Conservation (phyloP, 1,284 basidiomycete genomes). For the Peniophora sp. region DNA sequence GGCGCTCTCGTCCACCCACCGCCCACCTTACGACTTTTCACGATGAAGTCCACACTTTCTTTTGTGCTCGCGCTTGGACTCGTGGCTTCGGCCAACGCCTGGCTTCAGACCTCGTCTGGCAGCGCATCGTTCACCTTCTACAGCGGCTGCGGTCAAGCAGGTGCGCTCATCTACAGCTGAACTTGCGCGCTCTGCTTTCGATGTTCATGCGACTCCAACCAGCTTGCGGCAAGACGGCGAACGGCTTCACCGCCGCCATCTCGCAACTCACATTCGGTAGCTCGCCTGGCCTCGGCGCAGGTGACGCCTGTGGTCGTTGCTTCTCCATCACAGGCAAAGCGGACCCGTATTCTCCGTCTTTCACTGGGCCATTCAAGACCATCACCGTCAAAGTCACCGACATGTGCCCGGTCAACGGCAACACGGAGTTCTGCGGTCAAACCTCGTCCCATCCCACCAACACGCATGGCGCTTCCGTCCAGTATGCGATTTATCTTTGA, state of each 20-base stretch:
- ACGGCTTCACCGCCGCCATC: constrained; percentile 50
- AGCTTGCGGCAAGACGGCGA: constrained; percentile 45
- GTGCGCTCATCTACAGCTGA: constrained; percentile 16
- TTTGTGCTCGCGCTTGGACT: no score
- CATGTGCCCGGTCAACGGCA: constrained; percentile 39
- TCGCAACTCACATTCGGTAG: constrained; percentile 49
- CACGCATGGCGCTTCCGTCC: constrained; percentile 34
- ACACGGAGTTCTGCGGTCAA: constrained; percentile 50
- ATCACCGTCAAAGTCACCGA: constrained; percentile 53
- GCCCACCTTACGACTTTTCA: no score
- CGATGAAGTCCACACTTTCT: no score
- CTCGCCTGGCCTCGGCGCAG: constrained; percentile 37
- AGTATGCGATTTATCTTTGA: constrained; percentile 26
- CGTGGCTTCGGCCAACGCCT: constrained; percentile 28
- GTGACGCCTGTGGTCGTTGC: constrained; percentile 54
- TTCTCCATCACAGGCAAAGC: constrained; percentile 39
- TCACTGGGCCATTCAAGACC: constrained; percentile 41
- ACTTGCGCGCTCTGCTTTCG: background rate
- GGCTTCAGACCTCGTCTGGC: constrained; percentile 42
- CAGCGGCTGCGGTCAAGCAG: constrained; percentile 38
- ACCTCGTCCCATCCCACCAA: constrained; percentile 33
- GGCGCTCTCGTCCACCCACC: no score
- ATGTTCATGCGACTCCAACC: background rate
- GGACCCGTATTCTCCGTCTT: constrained; percentile 46
- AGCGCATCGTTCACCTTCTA: constrained; percentile 51